Base-by-base conservation (phyloP, 2,329 filamentous ascomycete species). In the Teratosphaeria zuluensis region DNA sequence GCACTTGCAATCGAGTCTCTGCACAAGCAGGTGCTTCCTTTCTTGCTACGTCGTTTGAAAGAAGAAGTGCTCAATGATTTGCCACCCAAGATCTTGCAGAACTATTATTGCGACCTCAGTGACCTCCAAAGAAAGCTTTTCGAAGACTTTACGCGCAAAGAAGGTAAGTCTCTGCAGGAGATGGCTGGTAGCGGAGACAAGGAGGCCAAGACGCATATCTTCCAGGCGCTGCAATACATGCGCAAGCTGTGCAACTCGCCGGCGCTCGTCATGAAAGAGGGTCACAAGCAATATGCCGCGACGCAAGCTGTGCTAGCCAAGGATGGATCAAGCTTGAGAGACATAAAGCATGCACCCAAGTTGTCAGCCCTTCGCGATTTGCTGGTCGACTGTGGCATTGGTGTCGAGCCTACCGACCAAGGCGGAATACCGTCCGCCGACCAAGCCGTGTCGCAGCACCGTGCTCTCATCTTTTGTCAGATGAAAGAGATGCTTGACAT, bases 401-500 rank as follows among this genome's bases (percentile, higher is more conserved):
- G 94, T 33, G 82, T 88, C 46, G 86, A 91, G 62, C 82, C 84
- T 16, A 77, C 67, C 68, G 46, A 58, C 9, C 69, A 58, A 16
- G 70, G 74, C 9, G 72, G 71, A 51, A 72, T 87, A 12, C 80
- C 81, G 16, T 79, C 82, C 1, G 82, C 81, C 59, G 81, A 83
- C 55, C 84, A 90, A 72, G 95, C 92, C 48, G 95, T 99, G 72
- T 96, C 94, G 62, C 94, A 92, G 32, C 94, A 99, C 72, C 89
- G 94, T 52, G 95, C 94, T 0, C 83, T 99, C 31, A 88, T 99
- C 65, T 99, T 99, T 80, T 99, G 94, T 69, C 94, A 99, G 73
- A 96, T 99, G 90, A 99, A 99, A 76, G 94, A 99, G 74, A 99
- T 99, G 95, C 81, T 99, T 28, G 94, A 99, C 73, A 97, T 99